Percentiles rank a stretch among this genome's conserved stretches.
Evolutionary conservation across 139 green algal species (phyloP).

Genomic region (Limnomonas spitsbergensis): DNA sequence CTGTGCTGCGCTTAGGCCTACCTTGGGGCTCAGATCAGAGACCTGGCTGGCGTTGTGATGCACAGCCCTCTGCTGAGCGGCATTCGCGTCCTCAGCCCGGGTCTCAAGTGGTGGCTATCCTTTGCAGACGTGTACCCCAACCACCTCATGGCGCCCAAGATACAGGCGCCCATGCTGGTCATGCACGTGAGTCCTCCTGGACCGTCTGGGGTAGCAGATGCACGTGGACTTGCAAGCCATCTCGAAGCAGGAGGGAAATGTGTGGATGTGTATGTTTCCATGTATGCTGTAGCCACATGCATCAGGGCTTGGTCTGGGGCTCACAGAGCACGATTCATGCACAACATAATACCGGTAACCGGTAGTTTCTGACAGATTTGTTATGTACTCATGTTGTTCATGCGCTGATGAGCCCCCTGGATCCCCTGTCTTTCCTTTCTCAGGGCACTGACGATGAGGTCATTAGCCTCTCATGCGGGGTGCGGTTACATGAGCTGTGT

Average conservation of each 20-base stretch:
- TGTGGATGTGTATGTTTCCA: too few relatives aligned
- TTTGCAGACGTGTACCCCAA: conserved; percentile 84
- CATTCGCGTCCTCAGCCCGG: conserved; percentile 82
- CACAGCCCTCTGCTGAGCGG: conserved; percentile 86
- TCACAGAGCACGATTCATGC: too few relatives aligned
- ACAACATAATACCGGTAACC: too few relatives aligned
- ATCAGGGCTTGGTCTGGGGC: neutral
- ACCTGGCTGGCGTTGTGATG: conserved; percentile 77
- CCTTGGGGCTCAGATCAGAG: conserved; percentile 47
- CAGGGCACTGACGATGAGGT: conserved; percentile 69
- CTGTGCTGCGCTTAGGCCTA: conserved; percentile 24
- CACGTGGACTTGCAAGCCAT: neutral
- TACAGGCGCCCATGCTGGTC: conserved; percentile 57
- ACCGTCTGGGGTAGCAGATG: neutral
- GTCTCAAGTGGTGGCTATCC: conserved; percentile 64
- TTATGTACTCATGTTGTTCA: too few relatives aligned
- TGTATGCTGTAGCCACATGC: too few relatives aligned
- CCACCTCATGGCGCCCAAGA: conserved; percentile 59
- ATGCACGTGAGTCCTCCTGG: conserved; percentile 63
- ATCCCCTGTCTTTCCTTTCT: conserved; percentile 1
- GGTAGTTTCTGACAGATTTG: too few relatives aligned
- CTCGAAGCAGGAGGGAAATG: too few relatives aligned
- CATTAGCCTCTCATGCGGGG: conserved; percentile 77
- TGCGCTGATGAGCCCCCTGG: too few relatives aligned
- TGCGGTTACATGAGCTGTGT: conserved; percentile 56